Conservation (phyloP, 495 filamentous ascomycete genomes). For the Aspergillus olivimuriae region DNA sequence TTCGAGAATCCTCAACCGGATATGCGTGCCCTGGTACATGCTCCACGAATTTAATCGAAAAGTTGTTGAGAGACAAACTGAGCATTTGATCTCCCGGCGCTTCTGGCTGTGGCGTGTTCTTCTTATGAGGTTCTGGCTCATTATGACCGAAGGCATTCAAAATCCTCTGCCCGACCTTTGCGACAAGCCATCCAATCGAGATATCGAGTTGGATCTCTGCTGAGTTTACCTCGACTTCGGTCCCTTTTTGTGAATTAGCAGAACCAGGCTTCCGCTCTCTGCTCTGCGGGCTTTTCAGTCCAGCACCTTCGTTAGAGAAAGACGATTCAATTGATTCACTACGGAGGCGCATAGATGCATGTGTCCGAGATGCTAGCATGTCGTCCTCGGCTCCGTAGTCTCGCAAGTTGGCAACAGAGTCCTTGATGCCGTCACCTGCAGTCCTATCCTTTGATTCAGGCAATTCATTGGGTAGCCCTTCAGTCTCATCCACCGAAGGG, state of each 20-base stretch:
- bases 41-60: slow-evolving; percentile 61
- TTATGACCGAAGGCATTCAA: slow-evolving; percentile 32
- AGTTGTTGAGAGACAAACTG: slow-evolving; percentile 44
- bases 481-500: slow-evolving; percentile 17
- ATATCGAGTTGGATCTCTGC: slow-evolving; percentile 59
- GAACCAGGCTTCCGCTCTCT: slow-evolving; percentile 1
- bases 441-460: slow-evolving; percentile 4
- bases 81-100: slow-evolving; percentile 31
- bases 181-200: slow-evolving; percentile 58
- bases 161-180: slow-evolving; percentile 52
- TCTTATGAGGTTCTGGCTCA: slow-evolving; percentile 12
- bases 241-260: slow-evolving; percentile 10
- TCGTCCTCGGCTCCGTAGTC: slow-evolving; percentile 23
- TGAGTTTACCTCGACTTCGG: slow-evolving; percentile 53
- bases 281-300: slow-evolving; percentile 1
- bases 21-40: slow-evolving; percentile 43
- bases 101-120: slow-evolving; percentile 7
- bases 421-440: slow-evolving; percentile 16
- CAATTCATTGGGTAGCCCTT: slow-evolving; percentile 2
- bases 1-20: slow-evolving; percentile 9
- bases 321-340: slow-evolving; percentile 15
- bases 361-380: slow-evolving; percentile 22
- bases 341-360: slow-evolving; percentile 17
- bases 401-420: slow-evolving; percentile 14
- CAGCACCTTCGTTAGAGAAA: slow-evolving; percentile 5